Base-by-base conservation (phyloP, 1,284 basidiomycete genomes). In the Hemileia vastatrix region DNA sequence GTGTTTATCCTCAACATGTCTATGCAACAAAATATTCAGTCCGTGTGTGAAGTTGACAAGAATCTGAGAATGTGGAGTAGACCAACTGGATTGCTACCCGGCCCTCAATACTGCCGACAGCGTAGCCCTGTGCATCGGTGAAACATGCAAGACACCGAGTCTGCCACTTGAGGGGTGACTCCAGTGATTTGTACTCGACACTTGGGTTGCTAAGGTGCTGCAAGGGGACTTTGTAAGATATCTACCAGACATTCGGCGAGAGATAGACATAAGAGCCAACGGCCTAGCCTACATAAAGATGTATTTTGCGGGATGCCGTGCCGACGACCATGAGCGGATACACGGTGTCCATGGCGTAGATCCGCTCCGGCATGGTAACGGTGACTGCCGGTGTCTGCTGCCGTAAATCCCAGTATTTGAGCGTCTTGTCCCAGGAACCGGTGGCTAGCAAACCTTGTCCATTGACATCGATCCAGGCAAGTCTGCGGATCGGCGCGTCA, bases 391-490 rank as follows among this genome's bases (percentile, higher is more conserved):
- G 87, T 56, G 78, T 83, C 6, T 86, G 78, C 6, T 83, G 80
- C 55, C 88, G 83, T 65, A 91, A 76, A 77, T 95, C 89, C 92
- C 93, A 96, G 74, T 94, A 95, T 89, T 90, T 91, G 70, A 93
- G 75, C 11, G 86, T 88, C 77, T 90, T 90, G 75, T 95, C 91
- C 90, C 90, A 95, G 57, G 87, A 87, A 1, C 88, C 90, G 0
- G 90, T 93, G 13, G 84, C 86, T 40, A 91, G 79, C 62, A 90
- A 83, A 6, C 86, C 84, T 45, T 81, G 71, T 76, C 72, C 83
- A 77, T 72, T 75, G 6, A 84, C 79, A 67, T 88, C 87, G 57
- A 90, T 80, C 83, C 85, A 91, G 61, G 82, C 80, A 36, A 91
- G 82, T 63, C 81, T 83, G 68, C 84, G 85, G 67, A 95, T 84